Conservation (phyloP, 1,139 yeast genomes). For the Candida sanyaensis region DNA sequence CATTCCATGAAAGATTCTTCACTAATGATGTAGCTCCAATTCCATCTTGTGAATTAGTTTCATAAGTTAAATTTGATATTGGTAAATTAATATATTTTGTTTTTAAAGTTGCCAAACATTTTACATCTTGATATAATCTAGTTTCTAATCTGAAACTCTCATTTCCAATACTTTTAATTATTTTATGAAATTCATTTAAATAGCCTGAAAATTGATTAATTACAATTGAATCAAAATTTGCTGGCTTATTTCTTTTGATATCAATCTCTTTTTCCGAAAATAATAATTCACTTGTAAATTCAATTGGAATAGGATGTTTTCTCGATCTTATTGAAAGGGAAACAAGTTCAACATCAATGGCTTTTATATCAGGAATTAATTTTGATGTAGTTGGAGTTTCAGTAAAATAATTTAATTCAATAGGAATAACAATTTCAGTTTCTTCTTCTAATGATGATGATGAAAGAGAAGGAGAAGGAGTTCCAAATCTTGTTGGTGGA, state of each 20-base stretch:
- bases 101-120: constrained; percentile 35
- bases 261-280: constrained; percentile 29
- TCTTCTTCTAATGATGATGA: constrained; percentile 11
- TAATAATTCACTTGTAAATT: constrained; percentile 44
- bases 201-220: constrained; percentile 32
- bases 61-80: constrained; percentile 18
- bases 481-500: constrained; percentile 32
- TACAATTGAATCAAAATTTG: constrained; percentile 35
- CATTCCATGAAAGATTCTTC: constrained; percentile 31
- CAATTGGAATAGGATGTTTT: constrained; percentile 41
- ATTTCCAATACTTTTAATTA: constrained; percentile 37
- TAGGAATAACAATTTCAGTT: constrained; percentile 32
- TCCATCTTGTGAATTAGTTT: constrained; percentile 15
- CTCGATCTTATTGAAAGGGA: constrained; percentile 38
- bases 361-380: constrained; percentile 30
- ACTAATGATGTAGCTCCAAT: constrained; percentile 23
- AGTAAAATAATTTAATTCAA: constrained; percentile 34
- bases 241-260: constrained; percentile 16
- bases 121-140: constrained; percentile 37
- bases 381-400: constrained; percentile 17
- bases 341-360: constrained; percentile 34
- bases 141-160: constrained; percentile 39
- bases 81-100: constrained; percentile 33
- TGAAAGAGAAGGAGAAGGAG: background rate
- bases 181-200: constrained; percentile 27